Conservation (phyloP, 1,139 yeast genomes). For the Hemisphaericaspora lyxosophila region DNA sequence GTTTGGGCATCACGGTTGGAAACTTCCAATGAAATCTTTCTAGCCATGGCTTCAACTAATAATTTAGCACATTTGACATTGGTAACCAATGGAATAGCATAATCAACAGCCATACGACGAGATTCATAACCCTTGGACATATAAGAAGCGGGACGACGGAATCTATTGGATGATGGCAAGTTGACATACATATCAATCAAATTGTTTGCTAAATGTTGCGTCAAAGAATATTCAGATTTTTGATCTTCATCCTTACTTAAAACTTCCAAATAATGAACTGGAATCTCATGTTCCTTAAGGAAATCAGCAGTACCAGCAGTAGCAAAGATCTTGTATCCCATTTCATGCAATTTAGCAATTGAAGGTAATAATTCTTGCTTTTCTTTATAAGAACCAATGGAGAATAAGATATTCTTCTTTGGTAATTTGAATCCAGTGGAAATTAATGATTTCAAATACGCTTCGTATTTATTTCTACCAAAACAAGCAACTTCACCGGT, state of each 20-base stretch:
- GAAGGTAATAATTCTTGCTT: slow-evolving; percentile 91
- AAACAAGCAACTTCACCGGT: slow-evolving; percentile 99
- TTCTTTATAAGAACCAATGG: slow-evolving; percentile 97
- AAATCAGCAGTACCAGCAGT: slow-evolving; percentile 99
- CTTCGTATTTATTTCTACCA: slow-evolving; percentile 95
- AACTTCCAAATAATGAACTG: slow-evolving; percentile 93
- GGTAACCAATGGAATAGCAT: slow-evolving; percentile 95
- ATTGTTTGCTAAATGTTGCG: slow-evolving; percentile 95
- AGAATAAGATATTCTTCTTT: slow-evolving; percentile 88
- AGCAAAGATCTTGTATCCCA: slow-evolving; percentile 91
- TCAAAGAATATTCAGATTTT: slow-evolving; percentile 90
- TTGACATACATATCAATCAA: slow-evolving; percentile 94
- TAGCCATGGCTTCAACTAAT: slow-evolving; percentile 86
- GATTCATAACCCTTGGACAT: slow-evolving; percentile 97
- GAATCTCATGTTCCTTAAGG: slow-evolving; percentile 89
- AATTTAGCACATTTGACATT: slow-evolving; percentile 97
- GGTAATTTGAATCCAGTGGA: slow-evolving; percentile 96
- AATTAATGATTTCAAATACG: slow-evolving; percentile 88
- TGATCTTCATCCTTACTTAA: slow-evolving; percentile 72
- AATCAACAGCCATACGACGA: slow-evolving; percentile 99
- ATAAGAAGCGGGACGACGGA: slow-evolving; percentile 98
- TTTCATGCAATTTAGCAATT: slow-evolving; percentile 72
- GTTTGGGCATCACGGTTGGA: slow-evolving; percentile 85
- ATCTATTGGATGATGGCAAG: slow-evolving; percentile 93
- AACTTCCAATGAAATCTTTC: slow-evolving; percentile 67